Evolutionary conservation across 305 asterid species (phyloP).

Genomic region (Fraxinus sp.): DNA sequence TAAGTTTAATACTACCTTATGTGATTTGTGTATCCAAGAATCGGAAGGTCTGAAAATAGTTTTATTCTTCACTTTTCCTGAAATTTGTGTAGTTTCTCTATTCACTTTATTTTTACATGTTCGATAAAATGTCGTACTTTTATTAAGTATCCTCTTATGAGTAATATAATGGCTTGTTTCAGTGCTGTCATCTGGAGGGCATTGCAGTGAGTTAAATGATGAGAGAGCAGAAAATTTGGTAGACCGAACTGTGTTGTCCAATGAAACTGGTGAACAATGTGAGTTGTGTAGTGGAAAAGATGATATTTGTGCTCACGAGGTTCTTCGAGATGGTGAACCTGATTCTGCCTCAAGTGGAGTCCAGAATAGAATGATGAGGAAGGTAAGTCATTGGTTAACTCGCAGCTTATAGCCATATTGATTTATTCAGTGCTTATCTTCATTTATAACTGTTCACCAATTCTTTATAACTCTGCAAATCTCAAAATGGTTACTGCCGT

Average conservation of each 20-base stretch:
- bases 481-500: not conserved
- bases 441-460: not conserved
- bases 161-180: constrained; percentile 21
- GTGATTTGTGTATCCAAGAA: not conserved
- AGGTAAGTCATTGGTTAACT: constrained; percentile 43
- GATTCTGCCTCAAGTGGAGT: constrained; percentile 38
- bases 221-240: constrained; percentile 36
- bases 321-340: constrained; percentile 71
- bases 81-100: not conserved
- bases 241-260: constrained; percentile 24
- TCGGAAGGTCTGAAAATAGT: not conserved
- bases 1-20: not conserved
- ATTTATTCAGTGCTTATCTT: not conserved
- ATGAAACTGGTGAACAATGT: constrained; percentile 47
- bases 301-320: constrained; percentile 81
- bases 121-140: not conserved
- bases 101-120: not conserved
- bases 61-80: not conserved
- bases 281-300: constrained; percentile 75
- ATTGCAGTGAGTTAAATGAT: constrained; percentile 29
- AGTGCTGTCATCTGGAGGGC: constrained; percentile 47
- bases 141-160: not conserved
- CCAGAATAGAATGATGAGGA: constrained; percentile 65
- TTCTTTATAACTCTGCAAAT: not conserved
- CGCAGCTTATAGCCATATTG: not conserved